Evolutionary conservation across 2,329 filamentous ascomycete genomes (phyloP), one percentile per base, ranked within the genome.

Genomic region (Coleophoma crateriformis): DNA sequence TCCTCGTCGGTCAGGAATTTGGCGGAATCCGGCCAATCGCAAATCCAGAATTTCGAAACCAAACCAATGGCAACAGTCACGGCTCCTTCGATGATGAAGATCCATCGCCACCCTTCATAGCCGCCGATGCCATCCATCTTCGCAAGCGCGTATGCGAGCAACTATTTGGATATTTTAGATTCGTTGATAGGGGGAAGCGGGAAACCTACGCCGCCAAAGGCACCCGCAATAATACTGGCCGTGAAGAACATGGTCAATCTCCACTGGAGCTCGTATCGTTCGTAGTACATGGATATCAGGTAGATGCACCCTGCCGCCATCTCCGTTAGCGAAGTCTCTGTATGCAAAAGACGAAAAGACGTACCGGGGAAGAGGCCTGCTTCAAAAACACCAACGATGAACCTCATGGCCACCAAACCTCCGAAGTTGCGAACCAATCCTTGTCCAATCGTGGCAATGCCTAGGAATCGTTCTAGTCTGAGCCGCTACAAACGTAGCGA

Each of bases 131-230:
- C 13, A 13, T 38, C 35, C 35, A 38, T 38, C 14, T 38, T 38
- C 15, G 14, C 14, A 5, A 38, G 13, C 5, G 35, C 35, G 6
- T n/a, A 38, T 11, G 35, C 35, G 7, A 38, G 35, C 13, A 38
- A 17, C 35, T 38, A 38, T 14, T 38, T 38, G 6, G 13, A 7
- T 7, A 17, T 8, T 13, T 38, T n/a, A 38, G 14, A 38, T 51
- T 75, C 13, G 7, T 17, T n/a, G 3, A 38, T 38, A 4, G 6
- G 6, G 7, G 13, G 7, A 12, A 38, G 6, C 4, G 35, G 35
- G 15, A 38, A 3, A 27, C 17, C 11, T 38, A 32, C 17, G 11
- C 45, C 37, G 19, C 45, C 37, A 3, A 47, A 47, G 1, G 35
- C 34, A 15, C 33, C 45, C 32, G 33, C 45, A 3, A 40, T 22